Evolutionary conservation across 2,329 filamentous ascomycete genomes (phyloP), one percentile per base, ranked within the genome.

Genomic region (Xylaria polymorpha): DNA sequence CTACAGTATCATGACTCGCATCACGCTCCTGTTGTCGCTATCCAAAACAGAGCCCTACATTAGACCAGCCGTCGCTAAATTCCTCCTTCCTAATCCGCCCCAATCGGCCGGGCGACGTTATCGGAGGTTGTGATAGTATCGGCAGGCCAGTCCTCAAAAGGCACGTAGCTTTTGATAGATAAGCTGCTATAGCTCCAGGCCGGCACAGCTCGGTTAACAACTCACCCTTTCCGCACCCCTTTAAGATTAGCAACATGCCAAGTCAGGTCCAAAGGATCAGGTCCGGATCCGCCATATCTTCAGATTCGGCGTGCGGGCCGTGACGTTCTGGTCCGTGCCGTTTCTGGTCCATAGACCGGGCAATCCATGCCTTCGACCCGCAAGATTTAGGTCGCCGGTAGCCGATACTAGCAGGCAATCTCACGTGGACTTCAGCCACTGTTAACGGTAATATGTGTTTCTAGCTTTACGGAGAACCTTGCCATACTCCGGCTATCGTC

Each of bases 31-130:
- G 64, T 72, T 74, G 72, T 70, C 64, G 57, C 62, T 70, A 43
- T 72, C 63, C 53, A 70, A 50, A 41, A 56, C 60, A 46, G 59
- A 43, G 64, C 53, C 56, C 59, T 58, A 43, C 59, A 57, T 57
- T 63, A 65, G 67, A 71, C 68, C 65, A 61, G 66, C 50, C 55
- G 48, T 59, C 48, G 51, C 60, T 64, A 65, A 62, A 68, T 65
- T 62, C 57, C 72, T 73, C 73, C 73, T 75, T 75, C 73, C 73
- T 70, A 71, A 72, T 74, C 66, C 56, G 71, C 71, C 70, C 35
- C 65, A 68, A 69, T 66, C 59, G 48, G 64, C 64, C 68, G 61
- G 53, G 59, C 60, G 69, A 72, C 35, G 65, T 69, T 65, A 73
- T 65, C 66, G 35, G 61, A 35, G 57, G 67, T 39, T 68, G 56